A percentile compares a stretch with the other conserved stretches of the same genome.
These are phyloP conservation scores for Tubosaeta sp. DNA, from an alignment of 768 basidiomycete species.

Conservation along the genomic window DNA sequence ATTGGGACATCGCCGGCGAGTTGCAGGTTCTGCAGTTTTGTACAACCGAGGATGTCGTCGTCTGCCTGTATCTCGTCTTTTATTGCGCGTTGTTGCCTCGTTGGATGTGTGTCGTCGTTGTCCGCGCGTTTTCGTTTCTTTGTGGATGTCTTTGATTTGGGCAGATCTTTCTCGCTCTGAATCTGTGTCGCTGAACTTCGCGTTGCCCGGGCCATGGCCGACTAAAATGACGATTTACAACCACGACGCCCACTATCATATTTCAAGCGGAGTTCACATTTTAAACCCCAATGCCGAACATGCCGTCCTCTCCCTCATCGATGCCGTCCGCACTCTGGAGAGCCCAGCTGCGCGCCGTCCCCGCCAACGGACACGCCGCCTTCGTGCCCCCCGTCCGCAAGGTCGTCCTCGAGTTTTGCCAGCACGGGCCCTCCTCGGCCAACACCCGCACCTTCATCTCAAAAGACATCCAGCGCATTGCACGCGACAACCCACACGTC, in stretches of 20 bases:
- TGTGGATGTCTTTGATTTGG: constrained; percentile 29
- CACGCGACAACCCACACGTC: constrained; percentile 72
- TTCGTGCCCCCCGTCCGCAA: constrained; percentile 81
- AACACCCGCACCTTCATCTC: constrained; percentile 67
- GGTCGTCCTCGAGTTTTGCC: constrained; percentile 86
- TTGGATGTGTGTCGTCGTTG: constrained; percentile 43
- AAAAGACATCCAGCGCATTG: constrained; percentile 59
- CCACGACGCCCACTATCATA: constrained; percentile 15
- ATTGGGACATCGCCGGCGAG: constrained; percentile 48
- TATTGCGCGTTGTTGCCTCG: constrained; percentile 45
- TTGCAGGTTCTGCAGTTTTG: constrained; percentile 26
- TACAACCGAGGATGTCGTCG: constrained; percentile 16
- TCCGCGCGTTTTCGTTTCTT: constrained; percentile 70
- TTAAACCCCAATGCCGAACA: constrained; percentile 25
- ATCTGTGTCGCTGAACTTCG: constrained; percentile 48
- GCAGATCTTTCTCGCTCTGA: constrained; percentile 34
- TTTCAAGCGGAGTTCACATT: constrained; percentile 10
- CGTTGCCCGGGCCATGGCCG: constrained; percentile 71
- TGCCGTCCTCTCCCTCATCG: constrained; percentile 4
- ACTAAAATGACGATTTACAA: constrained; percentile 25
- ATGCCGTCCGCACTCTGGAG: constrained; percentile 43
- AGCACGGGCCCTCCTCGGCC: constrained; percentile 72
- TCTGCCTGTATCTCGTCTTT: constrained; percentile 28
- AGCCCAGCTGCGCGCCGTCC: constrained; percentile 49
- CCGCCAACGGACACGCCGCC: constrained; percentile 69